Conservation (phyloP, 225 moss, liverwort and hornwort genomes). For the Bryoerythrophyllum caledonicum region DNA sequence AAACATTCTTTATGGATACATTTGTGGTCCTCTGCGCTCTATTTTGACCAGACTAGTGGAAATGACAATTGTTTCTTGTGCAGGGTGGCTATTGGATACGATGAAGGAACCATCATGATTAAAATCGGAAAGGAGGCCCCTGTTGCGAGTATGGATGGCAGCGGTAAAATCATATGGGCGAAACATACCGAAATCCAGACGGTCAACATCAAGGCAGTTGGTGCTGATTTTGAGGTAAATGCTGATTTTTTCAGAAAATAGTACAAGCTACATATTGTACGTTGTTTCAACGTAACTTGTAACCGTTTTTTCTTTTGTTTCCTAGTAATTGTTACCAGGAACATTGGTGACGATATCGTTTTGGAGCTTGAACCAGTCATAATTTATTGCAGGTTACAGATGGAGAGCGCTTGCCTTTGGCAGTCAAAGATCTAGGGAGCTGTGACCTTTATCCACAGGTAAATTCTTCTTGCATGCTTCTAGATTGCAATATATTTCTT, state of each 20-base stretch:
- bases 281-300: neutral
- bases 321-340: neutral
- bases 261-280: neutral
- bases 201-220: conserved; percentile 94
- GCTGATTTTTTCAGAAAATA: neutral
- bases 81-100: conserved; percentile 97
- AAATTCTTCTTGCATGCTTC: conserved; percentile 6
- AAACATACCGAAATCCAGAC: conserved; percentile 99
- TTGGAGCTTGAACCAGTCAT: neutral
- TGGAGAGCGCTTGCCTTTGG: conserved; percentile 95
- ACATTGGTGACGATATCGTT: neutral
- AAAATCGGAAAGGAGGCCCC: conserved; percentile 97
- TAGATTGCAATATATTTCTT: neutral
- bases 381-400: conserved; percentile 69
- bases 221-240: conserved; percentile 89
- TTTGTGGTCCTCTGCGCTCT: neutral
- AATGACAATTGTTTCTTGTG: conserved; percentile 15
- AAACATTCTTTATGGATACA: neutral
- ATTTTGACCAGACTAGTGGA: neutral
- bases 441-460: conserved; percentile 99
- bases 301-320: neutral
- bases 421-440: conserved; percentile 95
- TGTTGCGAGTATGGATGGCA: conserved; percentile 96
- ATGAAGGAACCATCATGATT: conserved; percentile 99
- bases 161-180: conserved; percentile 98